Evolutionary conservation across 495 filamentous ascomycete genomes (phyloP).

Genomic region (Rostrohypoxylon terebratum): DNA sequence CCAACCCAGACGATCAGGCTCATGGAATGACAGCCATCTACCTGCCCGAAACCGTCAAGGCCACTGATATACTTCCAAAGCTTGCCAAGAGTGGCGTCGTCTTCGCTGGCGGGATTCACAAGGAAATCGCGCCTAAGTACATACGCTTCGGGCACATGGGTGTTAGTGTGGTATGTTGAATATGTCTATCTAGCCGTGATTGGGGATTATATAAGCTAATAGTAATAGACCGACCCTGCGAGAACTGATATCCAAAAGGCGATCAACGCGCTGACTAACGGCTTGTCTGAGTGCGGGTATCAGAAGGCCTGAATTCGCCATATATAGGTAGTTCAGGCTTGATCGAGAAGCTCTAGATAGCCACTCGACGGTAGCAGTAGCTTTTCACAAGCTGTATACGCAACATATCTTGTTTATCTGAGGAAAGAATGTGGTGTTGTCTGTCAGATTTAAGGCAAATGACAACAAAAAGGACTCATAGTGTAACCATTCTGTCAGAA

Average conservation of each 20-base stretch:
- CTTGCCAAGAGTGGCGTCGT: slow-evolving; percentile 90
- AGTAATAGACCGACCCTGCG: slow-evolving; percentile 66
- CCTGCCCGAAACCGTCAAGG: slow-evolving; percentile 83
- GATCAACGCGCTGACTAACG: slow-evolving; percentile 77
- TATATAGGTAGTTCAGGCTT: background rate
- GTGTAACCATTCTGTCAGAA: slow-evolving; percentile 29
- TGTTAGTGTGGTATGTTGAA: slow-evolving; percentile 75
- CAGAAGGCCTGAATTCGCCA: slow-evolving; percentile 57
- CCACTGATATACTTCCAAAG: slow-evolving; percentile 84
- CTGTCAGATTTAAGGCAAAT: background rate
- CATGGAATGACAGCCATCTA: slow-evolving; percentile 98
- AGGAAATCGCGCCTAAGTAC: slow-evolving; percentile 71
- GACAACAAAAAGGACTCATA: slow-evolving; percentile 10
- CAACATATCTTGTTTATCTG: slow-evolving; percentile 2
- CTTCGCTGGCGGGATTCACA: slow-evolving; percentile 95
- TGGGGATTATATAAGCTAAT: slow-evolving; percentile 49
- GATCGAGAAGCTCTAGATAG: background rate
- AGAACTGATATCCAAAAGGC: slow-evolving; percentile 83
- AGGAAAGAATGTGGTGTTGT: slow-evolving; percentile 5
- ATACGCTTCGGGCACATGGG: slow-evolving; percentile 91
- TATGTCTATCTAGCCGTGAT: slow-evolving; percentile 56
- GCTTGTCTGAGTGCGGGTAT: slow-evolving; percentile 77
- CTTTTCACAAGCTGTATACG: slow-evolving; percentile 7
- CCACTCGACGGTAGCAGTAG: background rate
- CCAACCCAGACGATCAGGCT: slow-evolving; percentile 88